phyloP scores from a whole-genome alignment of 177 flowering plant genomes.

The Vitis hybrid region DNA sequence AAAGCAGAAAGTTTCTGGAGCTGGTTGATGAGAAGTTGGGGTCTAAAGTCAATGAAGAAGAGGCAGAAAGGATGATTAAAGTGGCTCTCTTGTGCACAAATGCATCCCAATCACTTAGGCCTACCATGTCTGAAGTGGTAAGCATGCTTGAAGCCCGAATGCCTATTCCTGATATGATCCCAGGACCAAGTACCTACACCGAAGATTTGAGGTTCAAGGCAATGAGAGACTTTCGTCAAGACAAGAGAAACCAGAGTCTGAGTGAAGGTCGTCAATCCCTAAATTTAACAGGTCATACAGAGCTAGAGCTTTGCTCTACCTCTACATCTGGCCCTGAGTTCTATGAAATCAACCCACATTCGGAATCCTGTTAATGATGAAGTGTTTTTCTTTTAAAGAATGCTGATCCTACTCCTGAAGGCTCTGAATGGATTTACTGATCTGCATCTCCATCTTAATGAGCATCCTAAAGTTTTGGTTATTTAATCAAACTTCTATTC shows the following conservation, averaged over 20 bases:
- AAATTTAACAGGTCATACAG: background rate
- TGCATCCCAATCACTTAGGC: conserved; percentile 25
- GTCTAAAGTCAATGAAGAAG: conserved; percentile 23
- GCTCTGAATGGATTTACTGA: too few species aligned
- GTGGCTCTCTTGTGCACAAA: conserved; percentile 33
- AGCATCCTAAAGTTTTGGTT: too few species aligned
- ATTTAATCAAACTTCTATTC: too few species aligned
- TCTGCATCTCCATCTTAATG: too few species aligned
- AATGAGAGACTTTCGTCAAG: conserved; percentile 17
- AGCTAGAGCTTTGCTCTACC: background rate
- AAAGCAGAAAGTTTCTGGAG: conserved; percentile 11
- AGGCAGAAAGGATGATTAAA: conserved; percentile 23
- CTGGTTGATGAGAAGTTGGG: conserved; percentile 28
- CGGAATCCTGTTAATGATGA: too few species aligned
- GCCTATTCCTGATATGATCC: conserved; percentile 12
- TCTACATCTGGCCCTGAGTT: background rate
- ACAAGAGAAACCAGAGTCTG: background rate
- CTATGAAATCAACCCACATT: too few species aligned
- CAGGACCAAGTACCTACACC: conserved; percentile 8
- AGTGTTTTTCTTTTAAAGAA: too few species aligned
- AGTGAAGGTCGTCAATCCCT: background rate
- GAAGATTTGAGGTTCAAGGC: conserved; percentile 21
- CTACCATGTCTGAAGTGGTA: conserved; percentile 33
- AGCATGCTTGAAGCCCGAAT: conserved; percentile 30
- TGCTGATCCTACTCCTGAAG: too few species aligned